Evolutionary conservation across 768 basidiomycete genomes (phyloP), one percentile per base, ranked within the genome.

Genomic region (Boletellus emodensis): DNA sequence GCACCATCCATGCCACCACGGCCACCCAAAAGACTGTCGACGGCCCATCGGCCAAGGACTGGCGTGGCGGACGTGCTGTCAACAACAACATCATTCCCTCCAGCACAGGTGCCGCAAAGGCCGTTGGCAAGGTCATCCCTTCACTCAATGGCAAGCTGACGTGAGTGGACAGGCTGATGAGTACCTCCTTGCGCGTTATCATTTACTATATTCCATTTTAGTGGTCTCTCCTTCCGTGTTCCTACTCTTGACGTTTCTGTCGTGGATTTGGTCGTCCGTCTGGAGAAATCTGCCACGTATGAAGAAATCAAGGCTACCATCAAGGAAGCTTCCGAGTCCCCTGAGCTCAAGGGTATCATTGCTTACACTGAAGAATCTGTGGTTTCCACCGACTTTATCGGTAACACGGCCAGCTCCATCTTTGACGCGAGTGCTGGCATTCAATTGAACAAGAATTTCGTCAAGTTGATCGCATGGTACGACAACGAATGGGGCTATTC

Each of bases 61-160:
- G 93, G 93, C 90, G 93, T 69, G 93, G 93, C 67, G 93, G 93
- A 57, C 95, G 95, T 75, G 84, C 85, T 64, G 93, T 94, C 58
- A 87, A 85, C 73, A 89, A 88, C 78, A 99, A 99, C 83, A 97
- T 99, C 76, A 99, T 99, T 69, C 95, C 95, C 44, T 96, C 94
- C 20, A 95, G 94, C 61, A 97, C 95, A 59, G 95, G 95, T 74
- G 95, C 95, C 57, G 95, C 95, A 71, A 99, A 98, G 83, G 94
- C 94, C 57, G 93, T 95, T 67, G 94, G 94, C 63, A 95, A 96
- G 79, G 94, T 99, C 72, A 97, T 98, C 69, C 95, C 95, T 53
- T 70, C 73, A 44, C 82, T 99, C 61, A 96, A 97, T 75, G 95
- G 95, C 75, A 98, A 97, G 78, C 85, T 99, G 66, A 98, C 94